Base-by-base conservation (phyloP, 1,284 basidiomycete species). In the Volvariella volvacea region DNA sequence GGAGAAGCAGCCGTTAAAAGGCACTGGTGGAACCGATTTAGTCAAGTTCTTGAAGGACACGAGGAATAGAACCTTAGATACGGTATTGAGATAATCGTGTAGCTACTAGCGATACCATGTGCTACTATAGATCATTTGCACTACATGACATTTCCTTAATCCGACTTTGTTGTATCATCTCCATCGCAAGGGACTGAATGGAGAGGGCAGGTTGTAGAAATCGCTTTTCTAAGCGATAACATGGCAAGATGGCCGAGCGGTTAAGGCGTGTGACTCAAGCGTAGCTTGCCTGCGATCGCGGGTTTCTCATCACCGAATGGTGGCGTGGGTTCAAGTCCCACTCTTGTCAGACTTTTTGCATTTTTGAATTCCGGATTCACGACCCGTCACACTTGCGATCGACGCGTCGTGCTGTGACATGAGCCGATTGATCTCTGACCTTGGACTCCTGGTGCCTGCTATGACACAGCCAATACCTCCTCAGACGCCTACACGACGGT, bases 11-110 rank as follows among this genome's bases (percentile, higher is more conserved):
- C 54, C 57, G 3, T 46, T 89, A 48, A 80, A 78, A 54, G 92
- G 92, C 1, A 95, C 92, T 0, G 92, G 92, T 1, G 92, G 92
- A 0, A 94, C 91, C 1, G 78, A 86, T 44, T 66, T 94, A 41
- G 83, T 88, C 38, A 75, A 71, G 50, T 93, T 94, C 57, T 66
- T 94, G 56, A 92, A 92, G 64, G 76, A 77, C 40, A 83, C 87
- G 17, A 69, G 89, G 55, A 81, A 87, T 51, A 74, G 81, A 47
- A 93, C 90, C n/a, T 71, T 71, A 6, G 67, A 67, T 16, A 68
- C 76, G 3, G 19, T 36, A n/a, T 28, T 28, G 25, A 28, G 25
- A 12, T 28, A 28, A 12, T n/a, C n/a, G n/a, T n/a, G n/a, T n/a
- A n/a, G n/a, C n/a, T n/a, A n/a, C n/a, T n/a, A n/a, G n/a, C n/a